Percentiles rank a stretch among this genome's conserved stretches.
These are phyloP conservation scores for Solanum rostratum DNA, from an alignment of 257 asterid genomes.

Conservation along the genomic window DNA sequence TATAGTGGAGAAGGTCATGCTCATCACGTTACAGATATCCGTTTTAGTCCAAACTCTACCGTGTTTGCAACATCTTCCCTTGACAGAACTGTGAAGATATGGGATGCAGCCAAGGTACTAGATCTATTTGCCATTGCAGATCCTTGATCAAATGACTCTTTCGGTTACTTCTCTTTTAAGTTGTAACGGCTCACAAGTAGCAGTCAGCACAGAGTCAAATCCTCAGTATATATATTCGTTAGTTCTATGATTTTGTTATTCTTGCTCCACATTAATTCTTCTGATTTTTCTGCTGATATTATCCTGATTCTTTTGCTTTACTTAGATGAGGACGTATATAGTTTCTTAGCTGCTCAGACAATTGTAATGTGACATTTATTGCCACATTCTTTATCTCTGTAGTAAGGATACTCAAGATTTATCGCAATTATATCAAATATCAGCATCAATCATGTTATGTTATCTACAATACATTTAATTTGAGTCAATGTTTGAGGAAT, in stretches of 20 bases:
- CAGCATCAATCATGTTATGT: background rate
- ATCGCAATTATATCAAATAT: background rate
- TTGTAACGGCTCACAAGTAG: background rate
- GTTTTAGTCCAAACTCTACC: conserved; percentile 29
- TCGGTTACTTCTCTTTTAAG: background rate
- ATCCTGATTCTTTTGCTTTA: background rate
- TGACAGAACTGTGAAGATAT: conserved; percentile 31
- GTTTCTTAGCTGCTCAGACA: background rate
- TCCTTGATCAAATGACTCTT: background rate
- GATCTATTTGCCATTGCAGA: background rate
- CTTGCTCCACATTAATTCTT: background rate
- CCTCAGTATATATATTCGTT: background rate
- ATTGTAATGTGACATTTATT: background rate
- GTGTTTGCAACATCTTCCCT: conserved; percentile 41
- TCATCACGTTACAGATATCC: conserved; percentile 28
- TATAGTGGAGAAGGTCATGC: conserved; percentile 12
- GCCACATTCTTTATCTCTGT: background rate
- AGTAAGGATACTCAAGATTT: background rate
- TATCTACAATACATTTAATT: background rate
- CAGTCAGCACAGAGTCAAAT: background rate
- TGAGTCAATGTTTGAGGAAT: background rate
- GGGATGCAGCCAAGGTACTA: conserved; percentile 34
- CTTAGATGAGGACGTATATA: background rate
- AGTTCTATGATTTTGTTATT: background rate
- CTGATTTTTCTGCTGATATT: background rate